Evolutionary conservation across 352 stramenopile genomes (phyloP), one percentile per base, ranked within the genome.

Genomic region (Globisporangium nodosum): DNA sequence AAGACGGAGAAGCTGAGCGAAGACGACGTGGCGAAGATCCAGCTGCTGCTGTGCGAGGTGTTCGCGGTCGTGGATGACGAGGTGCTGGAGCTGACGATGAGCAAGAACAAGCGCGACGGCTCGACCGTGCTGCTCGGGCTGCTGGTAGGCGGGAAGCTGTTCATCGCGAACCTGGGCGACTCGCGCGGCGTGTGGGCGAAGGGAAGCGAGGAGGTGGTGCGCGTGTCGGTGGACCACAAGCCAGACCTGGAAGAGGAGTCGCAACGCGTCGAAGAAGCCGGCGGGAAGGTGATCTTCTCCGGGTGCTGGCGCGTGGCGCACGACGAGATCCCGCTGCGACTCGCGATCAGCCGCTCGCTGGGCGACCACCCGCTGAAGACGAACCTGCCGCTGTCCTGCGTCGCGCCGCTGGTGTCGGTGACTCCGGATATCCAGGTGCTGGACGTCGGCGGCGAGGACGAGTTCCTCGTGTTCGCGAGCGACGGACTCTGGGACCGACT

Each of bases 291-390:
- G 21, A 84, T 92, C 13, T 90, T 79, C 55, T 92, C 83, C 6
- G 83, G 83, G 27, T 92, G 83, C 60, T 92, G 83, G 83, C 83
- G 83, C 31, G 83, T 92, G n/a, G 79, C 83, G 12, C 83, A 92
- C 55, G 76, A 88, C 63, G 70, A 84, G 49, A 74, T 89, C 15
- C 73, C 78, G 5, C 54, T 92, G 30, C 80, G 83, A 0, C 57
- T 92, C n/a, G 83, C 83, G 13, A 85, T 92, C 33, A 92, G 78
- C 49, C 74, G 83, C 47, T 89, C 83, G 40, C 60, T 92, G 2
- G 83, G 83, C n/a, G 83, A 92, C 45, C 83, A 92, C 54, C 83
- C 78, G 37, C 70, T 92, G 11, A 92, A 92, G 69, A 71, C 63
- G 13, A 83, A 86, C 49, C 60, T 89, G 7, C 78, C 79, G 13